These are phyloP conservation scores for Cryphonectria radicalis DNA, from an alignment of 2,329 filamentous ascomycete species.

Conservation along the genomic window DNA sequence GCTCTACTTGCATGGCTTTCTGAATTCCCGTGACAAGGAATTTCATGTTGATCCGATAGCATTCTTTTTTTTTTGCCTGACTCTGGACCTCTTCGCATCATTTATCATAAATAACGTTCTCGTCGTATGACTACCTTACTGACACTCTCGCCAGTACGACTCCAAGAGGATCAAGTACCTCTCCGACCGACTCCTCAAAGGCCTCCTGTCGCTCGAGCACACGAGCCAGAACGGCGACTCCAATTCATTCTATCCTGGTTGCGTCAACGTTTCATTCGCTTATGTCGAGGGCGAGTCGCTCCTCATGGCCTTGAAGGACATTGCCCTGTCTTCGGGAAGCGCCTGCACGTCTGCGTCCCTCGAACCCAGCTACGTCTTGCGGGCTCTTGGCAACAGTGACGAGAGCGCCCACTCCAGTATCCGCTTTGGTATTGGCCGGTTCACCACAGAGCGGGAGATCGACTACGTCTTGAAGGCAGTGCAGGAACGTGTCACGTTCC, in stretches of 20 bases:
- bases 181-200: constrained; percentile 81
- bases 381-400: constrained; percentile 92
- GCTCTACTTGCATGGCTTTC: constrained; percentile 88
- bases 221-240: constrained; percentile 88
- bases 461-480: constrained; percentile 98
- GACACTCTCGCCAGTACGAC: constrained; percentile 74
- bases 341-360: constrained; percentile 96
- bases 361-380: constrained; percentile 93
- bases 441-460: constrained; percentile 93
- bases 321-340: constrained; percentile 93
- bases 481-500: constrained; percentile 84
- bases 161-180: constrained; percentile 80
- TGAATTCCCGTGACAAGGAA: constrained; percentile 70
- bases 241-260: constrained; percentile 87
- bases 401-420: constrained; percentile 98
- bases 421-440: constrained; percentile 94
- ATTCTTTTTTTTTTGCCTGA: constrained; percentile 64
- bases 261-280: constrained; percentile 97
- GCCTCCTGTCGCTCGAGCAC: constrained; percentile 87
- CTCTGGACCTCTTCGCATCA: constrained; percentile 31
- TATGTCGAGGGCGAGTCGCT: constrained; percentile 98
- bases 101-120: constrained; percentile 12
- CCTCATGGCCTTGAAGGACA: constrained; percentile 97
- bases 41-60: constrained; percentile 65
- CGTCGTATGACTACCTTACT: constrained; percentile 9